A percentile compares a stretch with the other conserved stretches of the same genome.
Conservation (phyloP, 305 asterid species). For the Solanum aculeatissimum region DNA sequence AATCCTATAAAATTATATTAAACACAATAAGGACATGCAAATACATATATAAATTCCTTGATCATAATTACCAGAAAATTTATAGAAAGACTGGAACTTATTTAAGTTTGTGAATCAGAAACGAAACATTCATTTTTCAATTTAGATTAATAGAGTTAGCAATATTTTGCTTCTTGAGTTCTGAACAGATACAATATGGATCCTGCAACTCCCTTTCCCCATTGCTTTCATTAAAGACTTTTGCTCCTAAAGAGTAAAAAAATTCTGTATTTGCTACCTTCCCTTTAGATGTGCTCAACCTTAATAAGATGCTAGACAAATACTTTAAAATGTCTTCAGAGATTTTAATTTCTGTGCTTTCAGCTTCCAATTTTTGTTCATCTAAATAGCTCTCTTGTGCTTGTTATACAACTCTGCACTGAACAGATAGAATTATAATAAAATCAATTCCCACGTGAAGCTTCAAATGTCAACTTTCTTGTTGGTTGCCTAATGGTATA, state of each 20-base stretch:
- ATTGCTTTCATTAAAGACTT: conserved; percentile 6
- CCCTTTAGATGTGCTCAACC: conserved; percentile 46
- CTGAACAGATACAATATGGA: conserved; percentile 33
- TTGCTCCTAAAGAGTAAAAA: conserved; percentile 25
- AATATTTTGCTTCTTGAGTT: conserved; percentile 29
- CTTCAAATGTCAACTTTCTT: not conserved
- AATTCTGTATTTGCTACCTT: conserved; percentile 43
- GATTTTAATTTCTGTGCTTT: conserved; percentile 37
- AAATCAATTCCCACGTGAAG: not conserved
- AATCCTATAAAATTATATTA: no score
- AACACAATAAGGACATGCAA: not conserved
- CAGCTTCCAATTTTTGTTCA: conserved; percentile 24
- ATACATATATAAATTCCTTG: not conserved
- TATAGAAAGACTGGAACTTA: conserved; percentile 6
- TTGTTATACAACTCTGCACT: conserved; percentile 49
- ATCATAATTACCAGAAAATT: not conserved
- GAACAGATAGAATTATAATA: not conserved
- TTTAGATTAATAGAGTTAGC: conserved; percentile 45
- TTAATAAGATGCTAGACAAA: conserved; percentile 40
- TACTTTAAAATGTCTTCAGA: conserved; percentile 65
- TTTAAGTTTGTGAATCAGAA: conserved; percentile 56
- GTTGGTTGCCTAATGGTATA: not conserved
- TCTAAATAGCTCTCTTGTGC: conserved; percentile 49
- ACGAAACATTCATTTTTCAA: conserved; percentile 43
- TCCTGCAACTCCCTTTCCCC: conserved; percentile 31